Base-by-base conservation (phyloP, 768 basidiomycete genomes). In the Tubosaeta brunneosetosa region DNA sequence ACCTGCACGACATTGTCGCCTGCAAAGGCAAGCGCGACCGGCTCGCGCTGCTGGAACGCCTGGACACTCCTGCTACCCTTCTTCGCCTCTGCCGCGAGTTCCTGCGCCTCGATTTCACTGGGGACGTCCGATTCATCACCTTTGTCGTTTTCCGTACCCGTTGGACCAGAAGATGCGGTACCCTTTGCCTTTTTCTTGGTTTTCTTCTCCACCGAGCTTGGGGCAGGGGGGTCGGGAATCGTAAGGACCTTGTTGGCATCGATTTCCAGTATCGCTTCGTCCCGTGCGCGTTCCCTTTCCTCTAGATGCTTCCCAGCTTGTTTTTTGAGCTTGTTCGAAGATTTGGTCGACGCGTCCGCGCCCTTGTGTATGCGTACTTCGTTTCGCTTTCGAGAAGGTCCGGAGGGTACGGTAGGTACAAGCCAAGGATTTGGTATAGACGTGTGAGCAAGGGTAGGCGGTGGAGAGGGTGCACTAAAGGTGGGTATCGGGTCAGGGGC, bases 1-100 rank as follows among this genome's bases (percentile, higher is more conserved):
- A 92, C 92, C 71, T 88, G 84, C 6, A 97, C 84, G 31, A 98
- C 95, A 58, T 98, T 91, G 68, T 99, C 97, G 3, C 93, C 94
- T 2, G 94, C 95, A 73, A 99, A 99, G 0, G 97, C 97, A 50
- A 84, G 83, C 1, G 94, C 90, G 12, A 99, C 94, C 12, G 98
- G 76, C 58, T 98, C 93, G 36, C 91, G 79, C 68, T 98, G 95
- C 66, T 89, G 77, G 71, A 97, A 93, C 1, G 89, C 88, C 48
- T 77, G 80, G 0, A 81, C 66, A 22, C 73, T 73, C 44, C 64
- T 67, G 38, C 60, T 58, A 62, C 74, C 51, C 65, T 73, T 63
- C 78, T 84, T 40, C 68, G 63, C 58, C 73, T 81, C 49, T 1
- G 78, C 61, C 0, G 63, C 62, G 41, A 72, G 71, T 61, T 88